phyloP scores from a whole-genome alignment of 768 basidiomycete genomes.

The Amanita pallidorosea region DNA sequence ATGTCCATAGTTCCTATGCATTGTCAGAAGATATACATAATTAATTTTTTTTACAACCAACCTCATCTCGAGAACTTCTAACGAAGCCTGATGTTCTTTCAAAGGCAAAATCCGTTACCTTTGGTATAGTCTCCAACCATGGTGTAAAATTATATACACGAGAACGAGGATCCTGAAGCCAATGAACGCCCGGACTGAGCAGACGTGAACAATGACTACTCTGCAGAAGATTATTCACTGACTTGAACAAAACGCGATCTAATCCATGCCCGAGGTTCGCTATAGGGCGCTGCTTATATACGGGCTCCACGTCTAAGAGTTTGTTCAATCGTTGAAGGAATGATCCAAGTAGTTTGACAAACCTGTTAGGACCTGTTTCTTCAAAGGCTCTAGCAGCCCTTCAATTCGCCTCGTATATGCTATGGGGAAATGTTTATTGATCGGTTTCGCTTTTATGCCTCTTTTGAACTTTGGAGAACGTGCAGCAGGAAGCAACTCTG shows the following conservation, averaged over 20 bases:
- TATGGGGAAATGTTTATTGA: slow-evolving; percentile 4
- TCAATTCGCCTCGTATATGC: slow-evolving; percentile 21
- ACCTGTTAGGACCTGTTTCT: slow-evolving; percentile 29
- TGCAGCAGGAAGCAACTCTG: not conserved
- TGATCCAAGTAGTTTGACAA: not conserved
- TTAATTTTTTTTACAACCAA: slow-evolving; percentile 17
- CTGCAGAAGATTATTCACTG: slow-evolving; percentile 13
- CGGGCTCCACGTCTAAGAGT: slow-evolving; percentile 28
- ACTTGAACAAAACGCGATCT: slow-evolving; percentile 71
- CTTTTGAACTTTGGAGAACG: not conserved
- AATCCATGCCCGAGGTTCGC: slow-evolving; percentile 53
- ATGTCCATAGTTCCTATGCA: slow-evolving; percentile 46
- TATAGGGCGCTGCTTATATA: slow-evolving; percentile 35
- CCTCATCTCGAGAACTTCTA: slow-evolving; percentile 68
- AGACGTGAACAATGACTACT: slow-evolving; percentile 1
- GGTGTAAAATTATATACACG: slow-evolving; percentile 78
- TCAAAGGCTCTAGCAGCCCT: slow-evolving; percentile 19
- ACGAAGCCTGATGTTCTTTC: slow-evolving; percentile 65
- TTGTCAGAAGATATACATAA: not conserved
- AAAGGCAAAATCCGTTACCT: slow-evolving; percentile 77
- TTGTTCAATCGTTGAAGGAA: not conserved
- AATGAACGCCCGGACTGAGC: slow-evolving; percentile 76
- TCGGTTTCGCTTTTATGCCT: not conserved
- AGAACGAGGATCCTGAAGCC: slow-evolving; percentile 80
- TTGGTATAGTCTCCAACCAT: slow-evolving; percentile 61